Evolutionary conservation across 2,329 filamentous ascomycete species (phyloP).

Genomic region (Cyclaneusma minus): DNA sequence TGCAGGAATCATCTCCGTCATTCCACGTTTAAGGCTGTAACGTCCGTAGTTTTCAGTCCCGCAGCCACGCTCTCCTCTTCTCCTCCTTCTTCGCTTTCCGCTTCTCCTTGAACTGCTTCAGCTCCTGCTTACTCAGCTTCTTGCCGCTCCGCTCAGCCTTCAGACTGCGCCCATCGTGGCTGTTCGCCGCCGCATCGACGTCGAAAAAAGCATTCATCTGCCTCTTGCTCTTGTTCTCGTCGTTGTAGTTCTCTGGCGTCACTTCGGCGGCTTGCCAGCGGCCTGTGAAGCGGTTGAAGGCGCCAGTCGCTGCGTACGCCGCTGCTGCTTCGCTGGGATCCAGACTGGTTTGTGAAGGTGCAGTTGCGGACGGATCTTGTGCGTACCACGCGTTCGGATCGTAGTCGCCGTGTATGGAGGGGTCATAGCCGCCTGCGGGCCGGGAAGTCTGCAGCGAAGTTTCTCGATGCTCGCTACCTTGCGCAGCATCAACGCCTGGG

Average conservation of each 20-base stretch:
- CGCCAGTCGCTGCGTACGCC: conserved; percentile 50
- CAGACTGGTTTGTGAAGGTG: conserved; percentile 15
- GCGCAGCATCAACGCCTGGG: conserved; percentile 18
- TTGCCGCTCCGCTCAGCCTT: conserved; percentile 81
- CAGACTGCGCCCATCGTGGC: conserved; percentile 76
- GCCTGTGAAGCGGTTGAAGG: conserved; percentile 88
- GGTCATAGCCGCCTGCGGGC: conserved; percentile 71
- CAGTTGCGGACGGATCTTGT: conserved; percentile 27
- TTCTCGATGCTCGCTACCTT: conserved; percentile 21
- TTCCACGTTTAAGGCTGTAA: too few relatives aligned
- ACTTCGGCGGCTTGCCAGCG: conserved; percentile 56
- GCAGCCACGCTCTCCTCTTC: conserved; percentile 80
- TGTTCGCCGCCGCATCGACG: conserved; percentile 83
- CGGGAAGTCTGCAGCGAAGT: conserved; percentile 18
- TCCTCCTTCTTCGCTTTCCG: conserved; percentile 81
- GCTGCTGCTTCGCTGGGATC: conserved; percentile 30
- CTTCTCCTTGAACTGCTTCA: conserved; percentile 88
- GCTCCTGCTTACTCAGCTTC: conserved; percentile 69
- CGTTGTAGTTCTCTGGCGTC: conserved; percentile 62
- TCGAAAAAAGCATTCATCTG: conserved; percentile 96
- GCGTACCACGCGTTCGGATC: conserved; percentile 95
- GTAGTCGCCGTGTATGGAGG: conserved; percentile 90
- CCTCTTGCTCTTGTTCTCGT: conserved; percentile 72
- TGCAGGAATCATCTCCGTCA: too few relatives aligned
- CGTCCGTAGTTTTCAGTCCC: too few relatives aligned